Evolutionary conservation across 257 asterid species (phyloP).

Genomic region (Marsdenia floribunda): DNA sequence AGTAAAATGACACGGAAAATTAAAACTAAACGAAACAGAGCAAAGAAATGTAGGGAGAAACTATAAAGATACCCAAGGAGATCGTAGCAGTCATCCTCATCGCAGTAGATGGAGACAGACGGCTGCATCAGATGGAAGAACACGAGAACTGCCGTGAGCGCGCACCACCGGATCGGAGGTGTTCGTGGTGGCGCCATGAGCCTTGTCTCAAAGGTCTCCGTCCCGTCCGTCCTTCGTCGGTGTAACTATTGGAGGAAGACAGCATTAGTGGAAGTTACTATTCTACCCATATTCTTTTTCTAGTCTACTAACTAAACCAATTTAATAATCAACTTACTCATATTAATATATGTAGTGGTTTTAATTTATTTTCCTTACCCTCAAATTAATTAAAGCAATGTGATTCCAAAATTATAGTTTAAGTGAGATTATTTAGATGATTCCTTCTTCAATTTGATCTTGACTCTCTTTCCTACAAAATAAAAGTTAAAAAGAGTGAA

Average conservation of each 20-base stretch:
- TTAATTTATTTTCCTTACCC: too few species aligned
- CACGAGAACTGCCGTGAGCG: conserved; percentile 33
- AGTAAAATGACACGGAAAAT: background rate
- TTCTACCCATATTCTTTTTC: background rate
- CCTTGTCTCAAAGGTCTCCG: conserved; percentile 6
- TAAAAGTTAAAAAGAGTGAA: too few species aligned
- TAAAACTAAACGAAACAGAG: background rate
- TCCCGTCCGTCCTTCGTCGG: too few species aligned
- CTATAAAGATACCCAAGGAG: conserved; percentile 56
- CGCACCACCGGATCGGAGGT: conserved; percentile 46
- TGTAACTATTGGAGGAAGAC: background rate
- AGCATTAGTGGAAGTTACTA: background rate
- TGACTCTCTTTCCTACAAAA: too few species aligned
- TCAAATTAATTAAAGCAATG: too few species aligned
- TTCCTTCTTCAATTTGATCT: too few species aligned
- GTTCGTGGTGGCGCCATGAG: conserved; percentile 52
- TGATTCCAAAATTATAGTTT: too few species aligned
- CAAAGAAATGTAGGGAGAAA: background rate
- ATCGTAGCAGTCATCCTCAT: conserved; percentile 94
- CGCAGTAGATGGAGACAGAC: conserved; percentile 79
- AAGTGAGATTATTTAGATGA: too few species aligned
- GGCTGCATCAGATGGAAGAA: conserved; percentile 58
- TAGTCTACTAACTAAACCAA: too few species aligned
- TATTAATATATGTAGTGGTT: too few species aligned
- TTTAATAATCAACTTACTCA: too few species aligned